Evolutionary conservation across 441 rosid genomes (phyloP).

Genomic region (Omphalea diandra): DNA sequence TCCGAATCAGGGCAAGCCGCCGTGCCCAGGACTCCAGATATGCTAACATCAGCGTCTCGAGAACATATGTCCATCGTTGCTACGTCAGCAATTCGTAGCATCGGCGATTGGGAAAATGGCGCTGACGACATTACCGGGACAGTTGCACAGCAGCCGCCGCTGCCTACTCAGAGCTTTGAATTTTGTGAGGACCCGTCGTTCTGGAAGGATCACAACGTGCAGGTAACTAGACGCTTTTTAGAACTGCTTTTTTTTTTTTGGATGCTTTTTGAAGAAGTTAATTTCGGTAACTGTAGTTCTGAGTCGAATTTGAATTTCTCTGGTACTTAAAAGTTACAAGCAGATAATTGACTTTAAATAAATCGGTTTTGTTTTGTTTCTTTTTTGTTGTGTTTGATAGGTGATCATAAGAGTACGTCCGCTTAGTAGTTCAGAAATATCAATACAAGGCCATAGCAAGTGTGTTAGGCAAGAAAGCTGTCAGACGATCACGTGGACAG

Average conservation of each 20-base stretch:
- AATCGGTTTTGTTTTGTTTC: not conserved
- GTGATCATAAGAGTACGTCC: conserved; percentile 93
- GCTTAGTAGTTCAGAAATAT: conserved; percentile 76
- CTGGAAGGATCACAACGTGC: conserved; percentile 97
- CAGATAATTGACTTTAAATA: not conserved
- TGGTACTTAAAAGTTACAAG: not conserved
- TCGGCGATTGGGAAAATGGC: conserved; percentile 43
- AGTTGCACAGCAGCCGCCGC: conserved; percentile 29
- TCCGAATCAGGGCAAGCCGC: conserved; percentile 42
- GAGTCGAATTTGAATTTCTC: not conserved
- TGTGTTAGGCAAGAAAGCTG: conserved; percentile 92
- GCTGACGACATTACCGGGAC: conserved; percentile 26
- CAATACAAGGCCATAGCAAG: conserved; percentile 68
- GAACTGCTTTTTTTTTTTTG: not conserved
- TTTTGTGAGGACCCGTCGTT: conserved; percentile 86
- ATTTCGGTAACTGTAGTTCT: not conserved
- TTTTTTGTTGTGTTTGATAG: conserved; percentile 31
- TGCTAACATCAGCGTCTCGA: conserved; percentile 36
- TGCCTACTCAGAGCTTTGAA: conserved; percentile 59
- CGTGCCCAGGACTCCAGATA: conserved; percentile 50
- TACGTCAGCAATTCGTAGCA: conserved; percentile 37
- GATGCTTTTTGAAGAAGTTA: not conserved
- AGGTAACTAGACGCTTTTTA: conserved; percentile 40
- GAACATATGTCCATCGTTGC: conserved; percentile 36
- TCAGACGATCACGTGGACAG: conserved; percentile 87